Conservation (phyloP, 2,329 filamentous ascomycete genomes). For the Fusarium sp. region DNA sequence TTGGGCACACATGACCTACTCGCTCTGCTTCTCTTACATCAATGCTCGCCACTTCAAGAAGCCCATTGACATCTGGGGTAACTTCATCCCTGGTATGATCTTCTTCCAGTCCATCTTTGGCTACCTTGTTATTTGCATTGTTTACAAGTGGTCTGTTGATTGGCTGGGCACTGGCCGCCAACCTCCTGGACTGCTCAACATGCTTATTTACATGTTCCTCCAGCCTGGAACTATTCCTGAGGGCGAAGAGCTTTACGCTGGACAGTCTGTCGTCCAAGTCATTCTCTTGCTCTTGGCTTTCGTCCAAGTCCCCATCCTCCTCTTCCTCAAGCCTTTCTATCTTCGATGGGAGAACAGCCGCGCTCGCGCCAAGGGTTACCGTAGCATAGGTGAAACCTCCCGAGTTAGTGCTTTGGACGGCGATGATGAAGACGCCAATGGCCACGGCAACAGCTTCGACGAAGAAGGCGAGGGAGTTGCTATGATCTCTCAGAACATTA, state of each 20-base stretch:
- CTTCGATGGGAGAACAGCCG: slow-evolving; percentile 93
- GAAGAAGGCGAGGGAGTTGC: slow-evolving; percentile 84
- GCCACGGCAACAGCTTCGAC: slow-evolving; percentile 66
- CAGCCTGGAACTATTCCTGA: slow-evolving; percentile 73
- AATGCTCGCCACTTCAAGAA: slow-evolving; percentile 96
- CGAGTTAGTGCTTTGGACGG: slow-evolving; percentile 90
- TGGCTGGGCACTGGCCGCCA: slow-evolving; percentile 73
- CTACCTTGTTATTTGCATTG: slow-evolving; percentile 90
- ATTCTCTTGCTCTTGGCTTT: slow-evolving; percentile 84
- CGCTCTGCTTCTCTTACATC: slow-evolving; percentile 89
- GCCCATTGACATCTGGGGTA: slow-evolving; percentile 95
- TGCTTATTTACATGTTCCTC: slow-evolving; percentile 99
- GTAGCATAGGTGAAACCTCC: slow-evolving; percentile 88
- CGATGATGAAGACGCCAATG: slow-evolving; percentile 70
- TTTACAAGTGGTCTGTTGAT: slow-evolving; percentile 97
- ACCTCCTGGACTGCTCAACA: slow-evolving; percentile 93
- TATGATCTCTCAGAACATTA: slow-evolving; percentile 88
- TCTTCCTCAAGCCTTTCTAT: slow-evolving; percentile 96
- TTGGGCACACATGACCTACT: slow-evolving; percentile 99
- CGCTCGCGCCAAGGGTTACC: slow-evolving; percentile 87
- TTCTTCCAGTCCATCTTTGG: slow-evolving; percentile 99
- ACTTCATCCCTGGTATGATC: slow-evolving; percentile 98
- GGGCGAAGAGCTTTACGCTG: slow-evolving; percentile 79
- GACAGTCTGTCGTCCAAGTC: slow-evolving; percentile 80
- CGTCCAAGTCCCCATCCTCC: slow-evolving; percentile 85